phyloP scores from a whole-genome alignment of 2,329 filamentous ascomycete genomes.

The Curvularia lunata region DNA sequence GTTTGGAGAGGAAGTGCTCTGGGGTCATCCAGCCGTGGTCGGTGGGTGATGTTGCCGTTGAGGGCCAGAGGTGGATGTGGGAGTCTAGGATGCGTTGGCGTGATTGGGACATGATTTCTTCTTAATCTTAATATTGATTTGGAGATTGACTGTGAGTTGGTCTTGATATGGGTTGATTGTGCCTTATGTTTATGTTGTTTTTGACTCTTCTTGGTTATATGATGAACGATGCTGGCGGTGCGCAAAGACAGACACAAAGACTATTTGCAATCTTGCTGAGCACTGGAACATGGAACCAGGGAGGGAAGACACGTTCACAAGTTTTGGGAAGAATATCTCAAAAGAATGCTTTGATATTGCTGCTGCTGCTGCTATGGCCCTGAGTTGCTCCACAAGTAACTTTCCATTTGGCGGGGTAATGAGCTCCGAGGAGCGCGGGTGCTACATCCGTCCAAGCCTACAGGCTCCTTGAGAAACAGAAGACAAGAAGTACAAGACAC shows the following conservation, averaged over 20 bases:
- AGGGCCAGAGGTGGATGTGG: slow-evolving; percentile 87
- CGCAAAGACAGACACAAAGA: background rate
- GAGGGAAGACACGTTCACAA: background rate
- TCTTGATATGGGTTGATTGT: background rate
- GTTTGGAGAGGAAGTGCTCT: slow-evolving; percentile 62
- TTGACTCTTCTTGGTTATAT: background rate
- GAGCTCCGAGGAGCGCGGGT: slow-evolving; percentile 1
- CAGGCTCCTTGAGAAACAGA: background rate
- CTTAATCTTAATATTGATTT: no score
- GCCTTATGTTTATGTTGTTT: background rate
- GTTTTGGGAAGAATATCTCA: background rate
- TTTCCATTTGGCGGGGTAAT: slow-evolving; percentile 14
- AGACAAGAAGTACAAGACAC: background rate
- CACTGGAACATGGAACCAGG: background rate
- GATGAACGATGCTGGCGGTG: background rate
- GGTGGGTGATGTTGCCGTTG: slow-evolving; percentile 63
- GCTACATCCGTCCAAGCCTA: background rate
- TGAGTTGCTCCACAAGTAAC: background rate
- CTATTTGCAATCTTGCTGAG: background rate
- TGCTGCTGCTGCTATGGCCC: slow-evolving; percentile 6
- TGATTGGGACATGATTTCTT: background rate
- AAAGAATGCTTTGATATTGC: background rate
- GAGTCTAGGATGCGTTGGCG: slow-evolving; percentile 73
- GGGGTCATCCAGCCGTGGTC: slow-evolving; percentile 73
- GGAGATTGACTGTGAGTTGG: no score